These are phyloP conservation scores for Closterium sp. DNA, from an alignment of 139 green algal genomes.

Conservation along the genomic window DNA sequence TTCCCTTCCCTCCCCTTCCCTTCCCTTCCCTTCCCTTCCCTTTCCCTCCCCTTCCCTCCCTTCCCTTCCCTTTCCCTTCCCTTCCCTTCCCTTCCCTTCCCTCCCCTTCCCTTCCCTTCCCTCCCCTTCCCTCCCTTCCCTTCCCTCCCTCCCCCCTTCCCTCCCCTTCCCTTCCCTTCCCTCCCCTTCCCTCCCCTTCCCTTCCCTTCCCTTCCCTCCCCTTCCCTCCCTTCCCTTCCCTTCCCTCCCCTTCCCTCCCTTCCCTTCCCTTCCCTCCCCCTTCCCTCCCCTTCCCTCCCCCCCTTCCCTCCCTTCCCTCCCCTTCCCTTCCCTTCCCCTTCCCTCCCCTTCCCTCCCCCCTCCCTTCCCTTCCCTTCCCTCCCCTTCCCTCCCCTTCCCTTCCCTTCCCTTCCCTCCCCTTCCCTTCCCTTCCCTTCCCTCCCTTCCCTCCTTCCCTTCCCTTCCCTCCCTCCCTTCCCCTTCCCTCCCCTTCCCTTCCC, in stretches of 20 bases:
- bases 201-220: not conserved
- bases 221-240: not conserved
- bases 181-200: not conserved
- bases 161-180: too few species aligned
- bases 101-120: not conserved
- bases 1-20: not conserved
- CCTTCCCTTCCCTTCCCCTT: too few species aligned
- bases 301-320: not conserved
- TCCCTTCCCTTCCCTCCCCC: too few species aligned
- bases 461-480: not conserved
- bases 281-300: not conserved
- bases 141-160: too few species aligned
- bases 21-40: too few species aligned
- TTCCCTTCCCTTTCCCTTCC: too few species aligned
- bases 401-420: not conserved
- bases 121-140: not conserved
- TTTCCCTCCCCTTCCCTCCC: not conserved
- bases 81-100: not conserved
- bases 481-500: too few species aligned
- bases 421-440: not conserved
- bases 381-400: not conserved
- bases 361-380: too few species aligned
- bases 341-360: not conserved
- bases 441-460: too few species aligned
- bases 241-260: not conserved